Percentiles rank a stretch among this genome's conserved stretches.
Conservation (phyloP, 805 yeast genomes). For the Ogataea glucozyma region DNA sequence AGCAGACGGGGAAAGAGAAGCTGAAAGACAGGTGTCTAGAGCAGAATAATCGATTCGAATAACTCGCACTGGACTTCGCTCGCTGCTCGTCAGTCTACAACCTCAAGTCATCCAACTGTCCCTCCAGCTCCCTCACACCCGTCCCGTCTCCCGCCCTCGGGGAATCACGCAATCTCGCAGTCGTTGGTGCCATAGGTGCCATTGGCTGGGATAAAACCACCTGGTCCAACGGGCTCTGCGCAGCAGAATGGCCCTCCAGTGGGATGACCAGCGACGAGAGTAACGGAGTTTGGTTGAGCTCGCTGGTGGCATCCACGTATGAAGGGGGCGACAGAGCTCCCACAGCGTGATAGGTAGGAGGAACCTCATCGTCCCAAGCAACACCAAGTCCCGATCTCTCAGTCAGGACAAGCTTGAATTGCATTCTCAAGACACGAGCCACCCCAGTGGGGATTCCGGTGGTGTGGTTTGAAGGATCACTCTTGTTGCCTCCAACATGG, state of each 20-base stretch:
- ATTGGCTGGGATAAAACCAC: slow-evolving; percentile 21
- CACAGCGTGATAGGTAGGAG: slow-evolving; percentile 91
- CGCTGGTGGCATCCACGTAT: slow-evolving; percentile 46
- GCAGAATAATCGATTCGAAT: no score
- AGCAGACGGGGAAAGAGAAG: no score
- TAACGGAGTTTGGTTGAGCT: slow-evolving; percentile 16
- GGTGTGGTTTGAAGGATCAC: slow-evolving; percentile 31
- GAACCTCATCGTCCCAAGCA: slow-evolving; percentile 99
- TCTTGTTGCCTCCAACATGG: slow-evolving; percentile 28
- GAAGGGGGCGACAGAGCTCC: slow-evolving; percentile 84
- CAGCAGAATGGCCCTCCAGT: slow-evolving; percentile 14
- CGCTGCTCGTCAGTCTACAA: not conserved
- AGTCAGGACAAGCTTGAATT: slow-evolving; percentile 77
- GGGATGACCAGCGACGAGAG: slow-evolving; percentile 26
- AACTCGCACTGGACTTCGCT: not conserved
- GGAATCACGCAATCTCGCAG: slow-evolving; percentile 12
- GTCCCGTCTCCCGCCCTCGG: not conserved
- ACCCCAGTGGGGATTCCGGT: slow-evolving; percentile 89
- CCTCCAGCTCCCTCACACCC: slow-evolving; percentile 1
- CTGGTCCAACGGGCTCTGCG: slow-evolving; percentile 10
- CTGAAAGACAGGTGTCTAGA: no score
- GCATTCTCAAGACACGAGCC: slow-evolving; percentile 93
- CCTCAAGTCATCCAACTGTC: slow-evolving; percentile 3
- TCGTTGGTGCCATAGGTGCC: slow-evolving; percentile 13
- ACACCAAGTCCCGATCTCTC: slow-evolving; percentile 95